A percentile compares a stretch with the other conserved stretches of the same genome.
These are phyloP conservation scores for Curvularia lunata DNA, from an alignment of 2,329 filamentous ascomycete genomes.

Conservation along the genomic window DNA sequence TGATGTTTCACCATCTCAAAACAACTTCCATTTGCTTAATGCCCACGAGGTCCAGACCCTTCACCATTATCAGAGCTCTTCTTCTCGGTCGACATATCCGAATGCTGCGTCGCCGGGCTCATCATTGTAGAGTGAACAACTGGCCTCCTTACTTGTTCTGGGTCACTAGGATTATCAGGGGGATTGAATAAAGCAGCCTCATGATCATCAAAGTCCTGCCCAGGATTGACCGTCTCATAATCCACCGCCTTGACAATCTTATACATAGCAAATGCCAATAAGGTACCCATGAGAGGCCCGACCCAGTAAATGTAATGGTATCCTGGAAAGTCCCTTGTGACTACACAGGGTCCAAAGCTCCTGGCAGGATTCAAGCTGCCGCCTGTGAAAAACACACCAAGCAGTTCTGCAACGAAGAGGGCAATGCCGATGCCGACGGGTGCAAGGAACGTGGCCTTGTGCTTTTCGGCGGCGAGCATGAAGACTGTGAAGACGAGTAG, in stretches of 20 bases:
- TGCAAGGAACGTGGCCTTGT: conserved; percentile 73
- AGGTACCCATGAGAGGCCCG: conserved; percentile 45
- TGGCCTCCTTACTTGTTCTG: conserved; percentile 39
- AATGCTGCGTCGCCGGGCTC: conserved; percentile 14
- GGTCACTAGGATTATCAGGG: conserved; percentile 32
- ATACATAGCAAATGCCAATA: conserved; percentile 50
- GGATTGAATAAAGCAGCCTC: conserved; percentile 43
- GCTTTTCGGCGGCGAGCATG: conserved; percentile 76
- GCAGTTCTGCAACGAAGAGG: conserved; percentile 67
- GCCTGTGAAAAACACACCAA: conserved; percentile 55
- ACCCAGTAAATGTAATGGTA: conserved; percentile 56
- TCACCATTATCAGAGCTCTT: neutral
- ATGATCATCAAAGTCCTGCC: conserved; percentile 50
- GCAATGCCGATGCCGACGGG: conserved; percentile 75
- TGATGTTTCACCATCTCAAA: neutral
- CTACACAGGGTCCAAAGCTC: conserved; percentile 51
- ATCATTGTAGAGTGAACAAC: conserved; percentile 39
- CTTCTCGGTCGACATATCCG: neutral
- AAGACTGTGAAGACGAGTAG: conserved; percentile 52
- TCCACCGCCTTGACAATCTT: conserved; percentile 51
- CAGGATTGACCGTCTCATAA: conserved; percentile 53
- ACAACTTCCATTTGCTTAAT: neutral
- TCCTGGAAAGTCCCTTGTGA: conserved; percentile 44
- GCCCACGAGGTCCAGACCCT: neutral
- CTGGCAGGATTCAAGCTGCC: conserved; percentile 53